Percentiles rank a stretch among this genome's conserved stretches.
Conservation (phyloP, 306 rosid genomes). For the Trifolium pratense region DNA sequence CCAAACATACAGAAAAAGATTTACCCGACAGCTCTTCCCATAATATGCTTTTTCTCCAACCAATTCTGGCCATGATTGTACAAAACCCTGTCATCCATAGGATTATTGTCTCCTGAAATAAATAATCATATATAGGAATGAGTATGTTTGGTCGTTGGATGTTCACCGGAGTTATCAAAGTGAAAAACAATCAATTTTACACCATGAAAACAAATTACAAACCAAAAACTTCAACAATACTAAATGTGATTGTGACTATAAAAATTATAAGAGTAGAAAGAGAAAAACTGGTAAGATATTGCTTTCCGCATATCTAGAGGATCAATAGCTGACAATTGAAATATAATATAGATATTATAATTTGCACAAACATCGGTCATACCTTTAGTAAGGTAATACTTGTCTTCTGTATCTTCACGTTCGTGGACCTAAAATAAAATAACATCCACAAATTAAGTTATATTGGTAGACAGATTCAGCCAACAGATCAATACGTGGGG, state of each 20-base stretch:
- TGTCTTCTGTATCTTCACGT: constrained; percentile 55
- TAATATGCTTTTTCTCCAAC: constrained; percentile 68
- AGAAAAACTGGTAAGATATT: constrained; percentile 9
- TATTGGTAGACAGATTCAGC: constrained; percentile 10
- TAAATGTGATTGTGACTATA: not conserved
- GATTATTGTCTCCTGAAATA: constrained; percentile 72
- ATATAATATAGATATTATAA: not conserved
- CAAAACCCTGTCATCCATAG: constrained; percentile 56
- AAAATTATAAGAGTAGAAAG: not conserved
- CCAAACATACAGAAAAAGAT: not conserved
- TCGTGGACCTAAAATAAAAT: constrained; percentile 67
- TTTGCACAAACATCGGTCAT: constrained; percentile 19
- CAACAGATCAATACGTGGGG: not conserved
- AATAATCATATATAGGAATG: not conserved
- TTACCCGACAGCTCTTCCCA: constrained; percentile 85
- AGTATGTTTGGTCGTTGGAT: not conserved
- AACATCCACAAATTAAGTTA: not conserved
- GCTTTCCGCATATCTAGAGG: not conserved
- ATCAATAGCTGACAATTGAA: constrained; percentile 15
- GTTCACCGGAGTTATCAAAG: not conserved
- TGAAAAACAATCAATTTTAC: constrained; percentile 10
- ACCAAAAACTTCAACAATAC: constrained; percentile 6
- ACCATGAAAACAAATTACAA: constrained; percentile 10
- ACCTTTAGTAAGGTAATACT: constrained; percentile 81
- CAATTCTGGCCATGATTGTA: constrained; percentile 71